phyloP scores from a whole-genome alignment of 2,329 filamentous ascomycete genomes.

The Didymella arachidicola region DNA sequence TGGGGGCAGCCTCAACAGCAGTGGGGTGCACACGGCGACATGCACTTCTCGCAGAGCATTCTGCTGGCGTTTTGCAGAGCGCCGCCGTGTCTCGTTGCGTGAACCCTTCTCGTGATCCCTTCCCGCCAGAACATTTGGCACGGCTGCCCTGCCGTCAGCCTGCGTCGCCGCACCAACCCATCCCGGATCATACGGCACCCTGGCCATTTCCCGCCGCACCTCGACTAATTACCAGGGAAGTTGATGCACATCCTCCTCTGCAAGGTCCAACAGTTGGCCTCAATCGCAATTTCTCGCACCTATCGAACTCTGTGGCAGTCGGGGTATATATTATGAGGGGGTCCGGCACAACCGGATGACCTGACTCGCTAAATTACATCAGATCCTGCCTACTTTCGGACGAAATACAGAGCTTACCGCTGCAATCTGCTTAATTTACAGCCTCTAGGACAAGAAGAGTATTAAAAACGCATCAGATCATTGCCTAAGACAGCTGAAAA shows the following conservation, averaged over 20 bases:
- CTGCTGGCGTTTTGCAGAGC: neutral
- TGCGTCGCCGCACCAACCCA: slow-evolving; percentile 6
- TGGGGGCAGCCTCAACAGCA: slow-evolving; percentile 11
- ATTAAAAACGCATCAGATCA: too few relatives aligned
- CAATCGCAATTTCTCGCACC: slow-evolving; percentile 18
- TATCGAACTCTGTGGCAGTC: too few relatives aligned
- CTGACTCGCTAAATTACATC: too few relatives aligned
- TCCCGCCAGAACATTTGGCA: neutral
- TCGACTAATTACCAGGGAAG: slow-evolving; percentile 9
- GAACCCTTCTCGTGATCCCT: neutral
- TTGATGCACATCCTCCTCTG: slow-evolving; percentile 6
- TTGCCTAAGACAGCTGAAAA: too few relatives aligned
- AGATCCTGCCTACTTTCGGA: too few relatives aligned
- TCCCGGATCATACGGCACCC: slow-evolving; percentile 15
- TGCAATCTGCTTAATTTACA: too few relatives aligned
- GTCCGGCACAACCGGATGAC: too few relatives aligned
- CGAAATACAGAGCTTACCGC: too few relatives aligned
- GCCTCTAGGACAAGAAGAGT: too few relatives aligned
- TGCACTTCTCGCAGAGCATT: neutral
- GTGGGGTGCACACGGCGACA: neutral
- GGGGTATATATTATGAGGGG: too few relatives aligned
- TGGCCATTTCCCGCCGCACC: slow-evolving; percentile 2
- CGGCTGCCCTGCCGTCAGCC: neutral
- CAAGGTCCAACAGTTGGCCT: slow-evolving; percentile 16
- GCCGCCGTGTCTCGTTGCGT: neutral